These are phyloP conservation scores for Trichophyton equinum DNA, from an alignment of 2,329 filamentous ascomycete genomes.

Conservation along the genomic window DNA sequence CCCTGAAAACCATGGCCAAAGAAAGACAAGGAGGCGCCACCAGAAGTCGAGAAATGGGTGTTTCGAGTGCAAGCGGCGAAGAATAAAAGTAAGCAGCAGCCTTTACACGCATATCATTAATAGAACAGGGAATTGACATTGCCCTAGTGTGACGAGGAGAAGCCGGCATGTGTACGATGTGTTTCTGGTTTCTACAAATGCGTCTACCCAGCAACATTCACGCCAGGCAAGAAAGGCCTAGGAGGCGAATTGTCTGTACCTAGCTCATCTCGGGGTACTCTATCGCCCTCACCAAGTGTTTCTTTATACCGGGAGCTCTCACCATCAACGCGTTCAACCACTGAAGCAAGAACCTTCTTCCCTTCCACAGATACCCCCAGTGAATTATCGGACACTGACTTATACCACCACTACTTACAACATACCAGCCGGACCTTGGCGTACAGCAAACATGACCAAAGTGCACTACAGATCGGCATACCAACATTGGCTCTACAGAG, in stretches of 20 bases:
- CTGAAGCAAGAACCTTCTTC: neutral
- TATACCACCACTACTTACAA: constrained; percentile 6
- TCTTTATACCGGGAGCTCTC: neutral
- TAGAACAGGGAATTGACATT: neutral
- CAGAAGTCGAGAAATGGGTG: constrained; percentile 5
- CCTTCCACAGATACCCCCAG: neutral
- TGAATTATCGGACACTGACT: neutral
- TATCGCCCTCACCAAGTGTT: constrained; percentile 2
- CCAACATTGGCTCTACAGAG: constrained; percentile 1
- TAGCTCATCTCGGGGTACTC: neutral
- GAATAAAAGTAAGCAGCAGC: neutral
- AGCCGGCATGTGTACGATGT: constrained; percentile 5
- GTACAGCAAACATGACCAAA: constrained; percentile 1
- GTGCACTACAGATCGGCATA: constrained; percentile 5
- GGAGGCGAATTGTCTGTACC: constrained; percentile 3
- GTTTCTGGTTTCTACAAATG: constrained; percentile 4
- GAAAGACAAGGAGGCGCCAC: constrained; percentile 4
- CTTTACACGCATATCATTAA: neutral
- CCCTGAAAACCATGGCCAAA: neutral
- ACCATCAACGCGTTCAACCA: neutral
- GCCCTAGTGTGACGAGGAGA: constrained; percentile 5
- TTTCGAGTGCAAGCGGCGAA: constrained; percentile 6
- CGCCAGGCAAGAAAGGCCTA: neutral
- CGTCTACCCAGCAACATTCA: neutral
- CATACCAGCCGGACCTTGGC: constrained; percentile 4